phyloP scores from a whole-genome alignment of 2,329 filamentous ascomycete species.

The Trichophyton benhamiae region DNA sequence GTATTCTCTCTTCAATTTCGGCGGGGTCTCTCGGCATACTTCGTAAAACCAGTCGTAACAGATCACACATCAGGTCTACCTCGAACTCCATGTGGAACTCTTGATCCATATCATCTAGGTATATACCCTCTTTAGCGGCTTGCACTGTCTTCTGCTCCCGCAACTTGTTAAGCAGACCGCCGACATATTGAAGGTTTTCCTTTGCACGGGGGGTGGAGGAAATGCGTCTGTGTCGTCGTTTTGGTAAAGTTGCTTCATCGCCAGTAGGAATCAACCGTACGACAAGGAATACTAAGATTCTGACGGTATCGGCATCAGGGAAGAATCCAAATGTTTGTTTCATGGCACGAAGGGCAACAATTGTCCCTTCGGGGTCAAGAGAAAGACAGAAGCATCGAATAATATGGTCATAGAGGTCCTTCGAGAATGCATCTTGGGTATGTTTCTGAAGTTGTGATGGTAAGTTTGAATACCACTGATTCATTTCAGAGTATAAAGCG shows the following conservation, averaged over 20 bases:
- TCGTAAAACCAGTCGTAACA: constrained; percentile 31
- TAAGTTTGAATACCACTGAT: constrained; percentile 32
- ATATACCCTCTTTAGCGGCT: constrained; percentile 23
- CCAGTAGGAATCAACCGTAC: constrained; percentile 28
- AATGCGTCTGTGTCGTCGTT: constrained; percentile 30
- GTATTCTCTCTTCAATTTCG: constrained; percentile 24
- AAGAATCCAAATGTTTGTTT: constrained; percentile 32
- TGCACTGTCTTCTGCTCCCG: constrained; percentile 26
- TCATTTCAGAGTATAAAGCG: constrained; percentile 38
- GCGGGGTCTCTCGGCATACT: constrained; percentile 20
- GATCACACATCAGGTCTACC: constrained; percentile 32
- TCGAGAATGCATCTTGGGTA: constrained; percentile 31
- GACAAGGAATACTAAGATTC: constrained; percentile 39
- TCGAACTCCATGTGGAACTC: constrained; percentile 29
- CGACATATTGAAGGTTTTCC: constrained; percentile 34
- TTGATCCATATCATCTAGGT: constrained; percentile 25
- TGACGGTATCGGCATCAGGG: constrained; percentile 37
- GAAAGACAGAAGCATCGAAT: constrained; percentile 40
- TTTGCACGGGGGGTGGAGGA: constrained; percentile 31
- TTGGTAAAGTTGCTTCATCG: constrained; percentile 22
- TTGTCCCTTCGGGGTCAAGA: constrained; percentile 37
- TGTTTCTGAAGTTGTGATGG: constrained; percentile 20
- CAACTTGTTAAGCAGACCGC: constrained; percentile 34
- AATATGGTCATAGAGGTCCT: constrained; percentile 41
- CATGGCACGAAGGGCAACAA: constrained; percentile 39